These are phyloP conservation scores for Phytophthora sp. DNA, from an alignment of 352 stramenopile genomes.

Conservation along the genomic window DNA sequence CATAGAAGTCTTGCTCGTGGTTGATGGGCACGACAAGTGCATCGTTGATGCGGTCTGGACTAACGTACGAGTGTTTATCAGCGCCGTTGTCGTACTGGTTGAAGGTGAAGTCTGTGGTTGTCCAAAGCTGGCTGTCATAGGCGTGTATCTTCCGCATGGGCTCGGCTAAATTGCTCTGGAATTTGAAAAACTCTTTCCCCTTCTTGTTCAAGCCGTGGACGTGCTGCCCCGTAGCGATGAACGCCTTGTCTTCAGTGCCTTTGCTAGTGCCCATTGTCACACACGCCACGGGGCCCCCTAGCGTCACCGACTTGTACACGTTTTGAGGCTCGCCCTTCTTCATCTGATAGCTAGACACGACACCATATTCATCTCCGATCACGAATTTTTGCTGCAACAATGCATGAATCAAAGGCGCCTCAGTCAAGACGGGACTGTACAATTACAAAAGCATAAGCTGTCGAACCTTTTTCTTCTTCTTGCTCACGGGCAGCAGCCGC, in stretches of 20 bases:
- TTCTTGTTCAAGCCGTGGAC: constrained; percentile 86
- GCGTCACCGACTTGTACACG: constrained; percentile 71
- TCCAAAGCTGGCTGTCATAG: constrained; percentile 78
- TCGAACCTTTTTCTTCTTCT: constrained; percentile 86
- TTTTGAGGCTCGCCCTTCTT: constrained; percentile 81
- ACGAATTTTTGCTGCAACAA: constrained; percentile 86
- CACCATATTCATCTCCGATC: constrained; percentile 83
- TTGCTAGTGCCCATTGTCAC: constrained; percentile 77
- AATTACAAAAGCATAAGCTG: neutral
- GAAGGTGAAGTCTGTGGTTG: constrained; percentile 78
- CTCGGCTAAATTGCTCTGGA: constrained; percentile 87
- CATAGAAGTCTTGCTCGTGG: constrained; percentile 69
- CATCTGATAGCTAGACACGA: constrained; percentile 84
- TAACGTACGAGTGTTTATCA: constrained; percentile 83
- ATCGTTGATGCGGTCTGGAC: constrained; percentile 83
- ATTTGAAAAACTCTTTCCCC: constrained; percentile 88
- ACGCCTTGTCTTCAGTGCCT: constrained; percentile 75
- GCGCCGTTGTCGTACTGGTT: constrained; percentile 85
- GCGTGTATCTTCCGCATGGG: constrained; percentile 75
- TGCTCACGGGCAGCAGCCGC: constrained; percentile 78
- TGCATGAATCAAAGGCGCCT: neutral
- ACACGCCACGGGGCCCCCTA: constrained; percentile 64
- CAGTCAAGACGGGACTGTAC: neutral
- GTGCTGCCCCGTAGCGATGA: constrained; percentile 69
- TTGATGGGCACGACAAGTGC: constrained; percentile 61